A percentile compares a stretch with the other conserved stretches of the same genome.
Evolutionary conservation across 2,329 filamentous ascomycete species (phyloP).

Genomic region (Clarireedia homoeocarpa): DNA sequence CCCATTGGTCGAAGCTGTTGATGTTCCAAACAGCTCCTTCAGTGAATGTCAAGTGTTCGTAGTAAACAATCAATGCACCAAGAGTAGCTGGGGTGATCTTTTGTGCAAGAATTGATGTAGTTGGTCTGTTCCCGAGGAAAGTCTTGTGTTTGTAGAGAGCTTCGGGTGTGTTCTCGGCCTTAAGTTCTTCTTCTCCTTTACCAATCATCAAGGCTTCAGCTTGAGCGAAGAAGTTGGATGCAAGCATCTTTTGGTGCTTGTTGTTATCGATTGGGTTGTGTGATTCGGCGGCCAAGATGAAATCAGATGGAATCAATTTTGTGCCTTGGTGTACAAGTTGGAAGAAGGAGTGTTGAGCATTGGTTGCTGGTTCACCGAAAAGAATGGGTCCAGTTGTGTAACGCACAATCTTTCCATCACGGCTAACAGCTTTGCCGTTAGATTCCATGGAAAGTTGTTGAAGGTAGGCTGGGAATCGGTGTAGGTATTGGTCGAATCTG

Average conservation of each 20-base stretch:
- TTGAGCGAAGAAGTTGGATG: slow-evolving; percentile 86
- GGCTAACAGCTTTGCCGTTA: slow-evolving; percentile 94
- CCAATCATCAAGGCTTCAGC: slow-evolving; percentile 86
- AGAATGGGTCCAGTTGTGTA: slow-evolving; percentile 95
- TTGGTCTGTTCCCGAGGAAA: slow-evolving; percentile 95
- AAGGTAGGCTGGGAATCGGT: slow-evolving; percentile 97
- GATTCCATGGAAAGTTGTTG: slow-evolving; percentile 99
- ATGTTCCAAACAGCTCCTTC: slow-evolving; percentile 99
- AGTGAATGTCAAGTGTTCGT: slow-evolving; percentile 96
- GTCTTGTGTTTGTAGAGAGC: slow-evolving; percentile 95
- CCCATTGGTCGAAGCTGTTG: slow-evolving; percentile 99
- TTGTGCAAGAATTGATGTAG: slow-evolving; percentile 83
- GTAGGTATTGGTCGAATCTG: slow-evolving; percentile 96
- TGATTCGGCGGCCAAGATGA: slow-evolving; percentile 91
- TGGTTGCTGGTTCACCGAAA: slow-evolving; percentile 97
- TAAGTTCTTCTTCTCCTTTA: slow-evolving; percentile 74
- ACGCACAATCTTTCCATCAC: slow-evolving; percentile 82
- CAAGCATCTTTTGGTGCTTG: slow-evolving; percentile 94
- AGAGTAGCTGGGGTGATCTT: slow-evolving; percentile 91
- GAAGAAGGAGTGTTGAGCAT: slow-evolving; percentile 99
- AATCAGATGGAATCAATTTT: slow-evolving; percentile 96
- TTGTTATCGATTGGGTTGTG: slow-evolving; percentile 93
- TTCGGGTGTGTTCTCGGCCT: slow-evolving; percentile 64
- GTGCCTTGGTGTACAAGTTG: slow-evolving; percentile 98
- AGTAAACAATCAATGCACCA: slow-evolving; percentile 94